Percentiles rank a stretch among this genome's conserved stretches.
Evolutionary conservation across 169 alveolate species (phyloP).

Genomic region (Cryptosporidium canis): DNA sequence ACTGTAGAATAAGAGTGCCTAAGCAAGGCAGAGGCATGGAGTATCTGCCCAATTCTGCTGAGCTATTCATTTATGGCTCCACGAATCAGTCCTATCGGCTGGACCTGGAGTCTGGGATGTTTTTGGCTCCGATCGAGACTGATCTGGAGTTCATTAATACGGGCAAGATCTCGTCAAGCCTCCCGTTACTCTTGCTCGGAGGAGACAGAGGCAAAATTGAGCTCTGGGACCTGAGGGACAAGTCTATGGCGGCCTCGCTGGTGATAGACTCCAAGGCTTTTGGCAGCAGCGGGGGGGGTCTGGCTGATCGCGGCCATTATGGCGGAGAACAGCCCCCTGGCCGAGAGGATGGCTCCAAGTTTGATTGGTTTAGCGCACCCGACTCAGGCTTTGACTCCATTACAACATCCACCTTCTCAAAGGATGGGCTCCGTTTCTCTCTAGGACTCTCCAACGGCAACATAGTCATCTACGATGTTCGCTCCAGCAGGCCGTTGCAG

Average conservation of each 20-base stretch:
- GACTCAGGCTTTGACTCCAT: neutral
- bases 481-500: slow-evolving; percentile 73
- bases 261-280: neutral
- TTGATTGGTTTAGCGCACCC: slow-evolving; percentile 22
- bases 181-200: slow-evolving; percentile 71
- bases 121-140: slow-evolving; percentile 83
- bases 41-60: slow-evolving; percentile 84
- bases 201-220: slow-evolving; percentile 65
- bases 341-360: neutral
- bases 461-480: slow-evolving; percentile 74
- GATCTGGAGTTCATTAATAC: slow-evolving; percentile 70
- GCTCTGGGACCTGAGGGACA: slow-evolving; percentile 55
- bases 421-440: slow-evolving; percentile 52
- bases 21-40: slow-evolving; percentile 88
- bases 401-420: slow-evolving; percentile 55
- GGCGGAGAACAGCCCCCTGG: neutral
- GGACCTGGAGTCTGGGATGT: slow-evolving; percentile 89
- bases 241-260: slow-evolving; percentile 44
- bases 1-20: slow-evolving; percentile 91
- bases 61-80: slow-evolving; percentile 85
- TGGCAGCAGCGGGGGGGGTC: neutral
- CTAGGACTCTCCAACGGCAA: slow-evolving; percentile 71
- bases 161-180: slow-evolving; percentile 44
- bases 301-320: neutral
- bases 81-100: slow-evolving; percentile 86